Evolutionary conservation across 2,329 filamentous ascomycete species (phyloP).

Genomic region (Seiridium cupressi): DNA sequence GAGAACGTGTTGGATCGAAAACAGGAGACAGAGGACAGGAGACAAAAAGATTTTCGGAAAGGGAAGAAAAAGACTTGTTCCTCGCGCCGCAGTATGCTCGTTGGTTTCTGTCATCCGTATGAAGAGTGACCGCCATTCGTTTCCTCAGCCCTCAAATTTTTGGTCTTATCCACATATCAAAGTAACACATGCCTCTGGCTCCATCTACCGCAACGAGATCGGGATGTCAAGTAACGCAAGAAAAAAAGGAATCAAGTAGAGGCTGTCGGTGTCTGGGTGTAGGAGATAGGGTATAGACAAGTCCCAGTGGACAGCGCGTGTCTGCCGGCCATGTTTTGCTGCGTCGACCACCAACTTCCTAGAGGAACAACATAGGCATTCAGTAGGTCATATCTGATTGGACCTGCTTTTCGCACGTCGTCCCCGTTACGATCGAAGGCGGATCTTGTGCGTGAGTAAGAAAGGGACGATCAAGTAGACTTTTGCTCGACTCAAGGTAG

Average conservation of each 20-base stretch:
- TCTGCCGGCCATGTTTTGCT: neutral
- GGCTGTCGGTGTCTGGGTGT: slow-evolving; percentile 15
- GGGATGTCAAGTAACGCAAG: slow-evolving; percentile 24
- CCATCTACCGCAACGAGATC: slow-evolving; percentile 32
- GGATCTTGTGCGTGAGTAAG: neutral
- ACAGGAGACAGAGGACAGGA: slow-evolving; percentile 1
- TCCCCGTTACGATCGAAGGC: neutral
- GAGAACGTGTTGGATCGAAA: slow-evolving; percentile 2
- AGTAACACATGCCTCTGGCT: slow-evolving; percentile 18
- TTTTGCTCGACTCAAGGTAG: neutral
- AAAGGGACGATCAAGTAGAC: neutral
- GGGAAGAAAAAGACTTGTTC: neutral
- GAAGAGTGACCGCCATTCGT: neutral
- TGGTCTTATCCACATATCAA: slow-evolving; percentile 6
- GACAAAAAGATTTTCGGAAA: neutral
- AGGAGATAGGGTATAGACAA: slow-evolving; percentile 28
- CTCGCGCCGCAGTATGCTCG: slow-evolving; percentile 6
- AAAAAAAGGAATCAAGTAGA: slow-evolving; percentile 23
- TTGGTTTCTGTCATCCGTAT: slow-evolving; percentile 3
- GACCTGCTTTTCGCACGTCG: too few species aligned
- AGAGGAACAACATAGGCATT: too few species aligned
- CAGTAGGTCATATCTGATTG: too few species aligned
- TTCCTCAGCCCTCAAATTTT: slow-evolving; percentile 3
- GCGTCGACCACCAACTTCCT: neutral
- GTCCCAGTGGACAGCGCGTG: slow-evolving; percentile 14